phyloP scores from a whole-genome alignment of 176 grass and related monocot species.

The Oryza punctata region DNA sequence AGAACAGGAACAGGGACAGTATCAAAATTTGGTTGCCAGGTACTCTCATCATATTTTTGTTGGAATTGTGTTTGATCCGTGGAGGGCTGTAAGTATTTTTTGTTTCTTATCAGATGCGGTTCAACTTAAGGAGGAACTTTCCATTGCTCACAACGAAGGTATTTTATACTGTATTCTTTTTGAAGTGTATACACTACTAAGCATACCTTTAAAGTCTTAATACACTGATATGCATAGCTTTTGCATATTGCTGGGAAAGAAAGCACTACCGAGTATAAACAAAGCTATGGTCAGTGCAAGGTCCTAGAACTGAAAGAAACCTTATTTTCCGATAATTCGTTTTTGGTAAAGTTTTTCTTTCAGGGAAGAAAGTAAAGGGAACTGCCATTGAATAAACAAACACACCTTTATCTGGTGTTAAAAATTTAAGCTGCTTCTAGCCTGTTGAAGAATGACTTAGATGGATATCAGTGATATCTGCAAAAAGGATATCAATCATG shows the following conservation, averaged over 20 bases:
- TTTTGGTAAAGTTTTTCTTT: neutral
- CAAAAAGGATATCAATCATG: neutral
- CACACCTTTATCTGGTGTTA: neutral
- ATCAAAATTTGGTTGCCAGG: slow-evolving; percentile 91
- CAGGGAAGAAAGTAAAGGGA: neutral
- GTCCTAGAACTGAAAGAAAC: neutral
- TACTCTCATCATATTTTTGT: slow-evolving; percentile 37
- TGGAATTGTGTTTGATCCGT: slow-evolving; percentile 68
- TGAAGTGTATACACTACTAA: too few species aligned
- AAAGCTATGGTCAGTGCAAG: neutral
- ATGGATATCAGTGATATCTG: neutral
- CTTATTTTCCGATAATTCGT: neutral
- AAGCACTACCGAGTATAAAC: neutral
- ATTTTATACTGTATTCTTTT: neutral
- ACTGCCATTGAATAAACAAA: neutral
- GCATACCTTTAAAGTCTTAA: slow-evolving; percentile 18
- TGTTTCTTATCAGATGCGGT: slow-evolving; percentile 56
- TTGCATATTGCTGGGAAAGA: neutral
- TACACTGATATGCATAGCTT: neutral
- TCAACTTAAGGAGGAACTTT: slow-evolving; percentile 84
- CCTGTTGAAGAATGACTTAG: too few species aligned
- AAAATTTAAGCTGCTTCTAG: neutral
- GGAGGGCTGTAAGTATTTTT: slow-evolving; percentile 70
- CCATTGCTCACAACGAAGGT: slow-evolving; percentile 91
- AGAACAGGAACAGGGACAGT: slow-evolving; percentile 86